A percentile compares a stretch with the other conserved stretches of the same genome.
Evolutionary conservation across 805 yeast genomes (phyloP).

Genomic region (Schwanniomyces vanrijiae): DNA sequence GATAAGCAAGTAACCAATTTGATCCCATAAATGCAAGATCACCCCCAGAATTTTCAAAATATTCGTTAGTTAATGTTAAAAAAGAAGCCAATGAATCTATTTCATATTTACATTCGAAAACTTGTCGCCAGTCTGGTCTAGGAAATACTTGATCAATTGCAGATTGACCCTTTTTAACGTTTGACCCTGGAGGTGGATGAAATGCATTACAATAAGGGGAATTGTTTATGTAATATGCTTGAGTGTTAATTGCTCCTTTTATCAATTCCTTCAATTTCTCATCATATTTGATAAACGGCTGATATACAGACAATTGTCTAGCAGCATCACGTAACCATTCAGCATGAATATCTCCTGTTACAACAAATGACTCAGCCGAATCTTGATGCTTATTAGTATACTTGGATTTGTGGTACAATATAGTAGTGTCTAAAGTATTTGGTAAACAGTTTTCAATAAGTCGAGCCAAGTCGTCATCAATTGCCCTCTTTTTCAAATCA

Average conservation of each 20-base stretch:
- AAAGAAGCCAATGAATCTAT: conserved; percentile 84
- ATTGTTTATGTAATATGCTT: conserved; percentile 58
- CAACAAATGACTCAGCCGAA: conserved; percentile 65
- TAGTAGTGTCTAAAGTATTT: conserved; percentile 84
- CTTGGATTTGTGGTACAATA: conserved; percentile 58
- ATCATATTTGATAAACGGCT: conserved; percentile 58
- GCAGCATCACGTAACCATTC: conserved; percentile 92
- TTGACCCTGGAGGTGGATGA: conserved; percentile 70
- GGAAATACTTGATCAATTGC: conserved; percentile 70
- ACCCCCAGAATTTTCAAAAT: conserved; percentile 50
- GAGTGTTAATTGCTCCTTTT: conserved; percentile 79
- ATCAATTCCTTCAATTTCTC: conserved; percentile 49
- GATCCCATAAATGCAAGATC: conserved; percentile 49
- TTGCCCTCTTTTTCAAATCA: conserved; percentile 50
- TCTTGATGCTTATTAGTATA: conserved; percentile 15
- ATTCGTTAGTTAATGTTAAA: conserved; percentile 71
- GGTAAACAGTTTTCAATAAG: conserved; percentile 82
- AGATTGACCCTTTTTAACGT: conserved; percentile 48
- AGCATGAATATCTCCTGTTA: conserved; percentile 91
- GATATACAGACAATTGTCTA: conserved; percentile 75
- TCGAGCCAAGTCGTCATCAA: conserved; percentile 67
- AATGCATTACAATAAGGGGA: conserved; percentile 91
- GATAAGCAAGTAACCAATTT: conserved; percentile 60
- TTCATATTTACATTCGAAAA: conserved; percentile 89
- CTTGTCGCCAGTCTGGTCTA: conserved; percentile 63